A percentile compares a stretch with the other conserved stretches of the same genome.
Evolutionary conservation across 2,329 filamentous ascomycete genomes (phyloP).

Genomic region (Aureobasidium namibiae): DNA sequence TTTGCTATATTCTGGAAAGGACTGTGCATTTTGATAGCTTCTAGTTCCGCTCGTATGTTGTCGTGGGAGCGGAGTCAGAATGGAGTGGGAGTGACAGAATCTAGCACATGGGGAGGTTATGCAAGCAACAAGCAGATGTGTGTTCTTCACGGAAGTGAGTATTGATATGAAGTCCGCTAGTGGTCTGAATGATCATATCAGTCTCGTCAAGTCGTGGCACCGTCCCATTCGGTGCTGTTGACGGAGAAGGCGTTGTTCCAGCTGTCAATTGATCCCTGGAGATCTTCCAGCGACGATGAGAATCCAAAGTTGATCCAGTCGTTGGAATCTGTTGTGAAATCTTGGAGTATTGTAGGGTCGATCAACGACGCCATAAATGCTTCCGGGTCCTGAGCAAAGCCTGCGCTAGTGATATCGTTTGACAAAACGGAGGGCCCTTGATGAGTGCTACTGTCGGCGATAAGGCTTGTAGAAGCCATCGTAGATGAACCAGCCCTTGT

Average conservation of each 20-base stretch:
- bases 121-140: too few relatives aligned
- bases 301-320: background rate
- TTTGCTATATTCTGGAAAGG: too few relatives aligned
- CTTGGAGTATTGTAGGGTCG: slow-evolving; percentile 5
- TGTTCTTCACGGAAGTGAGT: too few relatives aligned
- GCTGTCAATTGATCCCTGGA: background rate
- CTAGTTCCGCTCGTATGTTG: too few relatives aligned
- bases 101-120: too few relatives aligned
- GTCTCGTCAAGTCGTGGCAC: background rate
- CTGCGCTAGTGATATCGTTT: background rate
- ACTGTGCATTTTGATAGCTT: too few relatives aligned
- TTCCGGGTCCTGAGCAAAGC: background rate
- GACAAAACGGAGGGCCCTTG: background rate
- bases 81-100: too few relatives aligned
- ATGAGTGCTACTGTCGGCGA: background rate
- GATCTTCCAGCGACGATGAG: background rate
- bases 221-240: background rate
- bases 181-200: too few relatives aligned
- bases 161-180: too few relatives aligned
- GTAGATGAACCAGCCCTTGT: too few relatives aligned
- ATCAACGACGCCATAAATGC: slow-evolving; percentile 5
- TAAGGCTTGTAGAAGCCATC: background rate
- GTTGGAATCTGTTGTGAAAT: background rate
- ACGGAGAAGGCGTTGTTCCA: background rate
- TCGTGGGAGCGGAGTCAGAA: too few relatives aligned